Base-by-base conservation (phyloP, 148 eudicot species). In the Rhododendron molle region DNA sequence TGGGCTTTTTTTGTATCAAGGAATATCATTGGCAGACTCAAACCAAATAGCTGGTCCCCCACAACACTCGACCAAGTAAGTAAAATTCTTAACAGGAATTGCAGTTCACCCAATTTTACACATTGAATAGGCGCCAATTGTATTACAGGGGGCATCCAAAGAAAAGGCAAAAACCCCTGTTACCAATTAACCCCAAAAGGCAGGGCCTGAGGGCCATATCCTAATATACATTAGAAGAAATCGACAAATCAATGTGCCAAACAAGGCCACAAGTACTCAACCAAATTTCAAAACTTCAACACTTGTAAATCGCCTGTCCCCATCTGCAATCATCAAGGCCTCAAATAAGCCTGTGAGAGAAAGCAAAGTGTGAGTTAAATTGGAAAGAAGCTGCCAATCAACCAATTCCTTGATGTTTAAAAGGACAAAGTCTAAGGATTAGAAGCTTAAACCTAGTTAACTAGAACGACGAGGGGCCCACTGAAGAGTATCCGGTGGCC, bases 401-500 rank as follows among this genome's bases (percentile, higher is more conserved):
- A 3, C 60, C 32, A 21, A 71, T 28, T 28, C 49, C 10, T 36
- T 47, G 67, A 52, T 8, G 26, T 30, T 65, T 28, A 44, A 84
- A 14, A 62, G 11, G 54, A 47, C 44, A 78, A 44, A 67, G 74
- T 67, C 43, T 28, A 76, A 12, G 28, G 38, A 38, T 20, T 46
- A 28, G 85, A 14, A 81, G 67, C 26, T 76, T 74, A 20, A 83
- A 86, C 94, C 89, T 87, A 88, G 76, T 86, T 28, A 86, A 58
- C 89, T 87, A 94, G 87, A 93, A 91, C 65, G 93, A 86, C 36
- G 95, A 92, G 28, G 90, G 80, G 84, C 96, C 95, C 78, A 92
- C 89, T 54, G 97, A 96, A 56, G 99, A 93, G 89, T 89, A 96
- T 77, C 99, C 98, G 49, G 94, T 92, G 54, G 99, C 95, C 91